Percentiles rank a stretch among this genome's conserved stretches.
Evolutionary conservation across 2,329 filamentous ascomycete genomes (phyloP).

Genomic region (Pseudogymnoascus sp.): DNA sequence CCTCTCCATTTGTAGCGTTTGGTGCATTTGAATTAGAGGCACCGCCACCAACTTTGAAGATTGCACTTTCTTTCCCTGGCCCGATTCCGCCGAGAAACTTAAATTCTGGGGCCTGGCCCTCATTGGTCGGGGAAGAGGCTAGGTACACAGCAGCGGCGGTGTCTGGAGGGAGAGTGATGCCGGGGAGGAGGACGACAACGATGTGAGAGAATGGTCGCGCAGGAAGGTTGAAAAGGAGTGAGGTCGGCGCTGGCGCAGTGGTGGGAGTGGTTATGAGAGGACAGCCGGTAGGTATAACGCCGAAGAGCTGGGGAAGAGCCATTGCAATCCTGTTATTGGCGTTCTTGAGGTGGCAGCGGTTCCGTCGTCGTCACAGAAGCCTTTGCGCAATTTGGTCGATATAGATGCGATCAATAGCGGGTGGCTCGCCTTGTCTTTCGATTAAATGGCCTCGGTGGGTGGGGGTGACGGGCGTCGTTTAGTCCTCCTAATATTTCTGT

Average conservation of each 20-base stretch:
- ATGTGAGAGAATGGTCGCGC: constrained; percentile 65
- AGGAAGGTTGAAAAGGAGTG: constrained; percentile 48
- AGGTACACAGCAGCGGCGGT: constrained; percentile 89
- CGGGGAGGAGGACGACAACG: constrained; percentile 82
- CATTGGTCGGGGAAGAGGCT: constrained; percentile 39
- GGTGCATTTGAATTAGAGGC: constrained; percentile 30
- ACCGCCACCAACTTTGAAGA: constrained; percentile 64
- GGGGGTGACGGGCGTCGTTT: neutral
- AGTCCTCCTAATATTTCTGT: neutral
- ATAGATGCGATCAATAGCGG: neutral
- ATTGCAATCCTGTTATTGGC: constrained; percentile 5
- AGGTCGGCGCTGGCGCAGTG: constrained; percentile 45
- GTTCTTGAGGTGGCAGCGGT: neutral
- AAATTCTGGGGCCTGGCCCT: constrained; percentile 52
- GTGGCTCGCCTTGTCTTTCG: neutral
- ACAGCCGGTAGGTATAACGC: constrained; percentile 54
- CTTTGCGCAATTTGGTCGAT: neutral
- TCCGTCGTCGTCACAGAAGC: neutral
- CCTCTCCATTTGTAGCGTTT: constrained; percentile 38
- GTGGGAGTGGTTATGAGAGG: constrained; percentile 49
- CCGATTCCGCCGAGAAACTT: constrained; percentile 83
- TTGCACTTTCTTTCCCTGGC: constrained; percentile 81
- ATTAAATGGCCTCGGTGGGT: neutral
- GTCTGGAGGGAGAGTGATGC: constrained; percentile 61
- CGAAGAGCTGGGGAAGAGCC: constrained; percentile 38